Percentiles rank a stretch among this genome's conserved stretches.
Conservation (phyloP, 306 rosid genomes). For the Sechiopsis laciniata region DNA sequence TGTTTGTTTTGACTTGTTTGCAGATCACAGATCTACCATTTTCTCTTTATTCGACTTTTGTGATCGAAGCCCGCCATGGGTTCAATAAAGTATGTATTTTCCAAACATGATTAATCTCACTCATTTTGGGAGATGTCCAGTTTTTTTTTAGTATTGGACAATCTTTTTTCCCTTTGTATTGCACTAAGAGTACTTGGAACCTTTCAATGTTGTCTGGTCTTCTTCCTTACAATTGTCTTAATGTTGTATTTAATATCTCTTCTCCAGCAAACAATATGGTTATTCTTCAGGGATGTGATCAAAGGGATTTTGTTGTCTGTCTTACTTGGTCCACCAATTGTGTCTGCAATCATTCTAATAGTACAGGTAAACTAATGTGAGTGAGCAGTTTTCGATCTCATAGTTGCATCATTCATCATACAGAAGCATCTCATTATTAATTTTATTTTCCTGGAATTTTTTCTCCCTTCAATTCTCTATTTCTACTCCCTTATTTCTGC, state of each 20-base stretch:
- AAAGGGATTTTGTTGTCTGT: conserved; percentile 62
- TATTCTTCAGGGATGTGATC: conserved; percentile 81
- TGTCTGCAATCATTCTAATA: conserved; percentile 76
- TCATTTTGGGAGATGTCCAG: conserved; percentile 5
- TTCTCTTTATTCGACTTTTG: conserved; percentile 90
- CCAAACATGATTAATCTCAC: conserved; percentile 5
- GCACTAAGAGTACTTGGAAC: background rate
- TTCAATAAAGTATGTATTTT: conserved; percentile 65
- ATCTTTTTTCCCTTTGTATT: background rate
- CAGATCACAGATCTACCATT: conserved; percentile 93
- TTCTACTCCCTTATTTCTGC: background rate
- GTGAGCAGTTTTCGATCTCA: conserved; percentile 21
- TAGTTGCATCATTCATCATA: too few relatives aligned
- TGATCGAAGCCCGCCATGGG: conserved; percentile 92
- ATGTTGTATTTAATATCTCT: background rate
- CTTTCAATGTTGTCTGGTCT: background rate
- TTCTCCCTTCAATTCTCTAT: background rate
- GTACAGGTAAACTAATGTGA: conserved; percentile 56
- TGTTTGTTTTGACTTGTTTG: conserved; percentile 33
- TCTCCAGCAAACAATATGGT: conserved; percentile 85
- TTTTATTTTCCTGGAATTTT: background rate
- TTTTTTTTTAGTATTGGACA: background rate
- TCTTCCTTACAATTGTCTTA: background rate
- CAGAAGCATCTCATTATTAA: background rate
- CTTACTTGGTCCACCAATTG: conserved; percentile 82